Evolutionary conservation across 2,329 filamentous ascomycete genomes (phyloP).

Genomic region (Xylariaceae sp.): DNA sequence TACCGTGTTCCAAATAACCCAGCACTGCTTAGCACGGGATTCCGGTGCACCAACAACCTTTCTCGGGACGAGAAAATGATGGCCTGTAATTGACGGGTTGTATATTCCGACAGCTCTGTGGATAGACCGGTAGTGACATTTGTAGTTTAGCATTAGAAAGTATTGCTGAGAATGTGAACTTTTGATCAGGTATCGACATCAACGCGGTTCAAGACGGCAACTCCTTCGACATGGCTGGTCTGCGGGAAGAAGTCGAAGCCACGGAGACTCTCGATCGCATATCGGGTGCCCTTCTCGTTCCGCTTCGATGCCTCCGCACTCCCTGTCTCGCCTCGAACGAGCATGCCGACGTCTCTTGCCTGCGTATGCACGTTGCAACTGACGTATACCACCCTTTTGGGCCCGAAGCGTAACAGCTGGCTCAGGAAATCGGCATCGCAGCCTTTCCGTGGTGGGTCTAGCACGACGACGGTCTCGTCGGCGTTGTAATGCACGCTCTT

Average conservation of each 20-base stretch:
- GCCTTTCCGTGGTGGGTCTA: conserved; percentile 94
- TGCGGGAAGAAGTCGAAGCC: conserved; percentile 99
- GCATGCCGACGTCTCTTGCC: conserved; percentile 82
- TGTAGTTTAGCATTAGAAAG: too few species aligned
- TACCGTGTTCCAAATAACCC: too few species aligned
- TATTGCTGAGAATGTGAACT: neutral
- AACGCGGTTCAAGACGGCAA: conserved; percentile 59
- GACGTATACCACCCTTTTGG: conserved; percentile 82
- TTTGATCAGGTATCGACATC: conserved; percentile 32
- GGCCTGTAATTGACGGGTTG: too few species aligned
- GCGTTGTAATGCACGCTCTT: conserved; percentile 66
- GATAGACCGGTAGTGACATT: too few species aligned
- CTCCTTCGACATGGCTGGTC: conserved; percentile 65
- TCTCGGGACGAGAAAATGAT: too few species aligned
- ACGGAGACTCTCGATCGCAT: conserved; percentile 83
- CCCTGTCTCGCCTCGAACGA: conserved; percentile 65
- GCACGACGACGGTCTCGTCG: conserved; percentile 84
- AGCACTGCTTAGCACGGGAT: too few species aligned
- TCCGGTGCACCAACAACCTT: too few species aligned
- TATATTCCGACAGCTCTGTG: too few species aligned
- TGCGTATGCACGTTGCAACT: conserved; percentile 98
- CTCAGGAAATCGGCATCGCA: conserved; percentile 80
- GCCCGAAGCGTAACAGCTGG: conserved; percentile 75
- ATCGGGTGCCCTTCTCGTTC: conserved; percentile 44
- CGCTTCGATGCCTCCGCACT: conserved; percentile 34